Evolutionary conservation across 176 grass and related monocot species (phyloP), one percentile per base, ranked within the genome.

Genomic region (Eragrostis nindensis): DNA sequence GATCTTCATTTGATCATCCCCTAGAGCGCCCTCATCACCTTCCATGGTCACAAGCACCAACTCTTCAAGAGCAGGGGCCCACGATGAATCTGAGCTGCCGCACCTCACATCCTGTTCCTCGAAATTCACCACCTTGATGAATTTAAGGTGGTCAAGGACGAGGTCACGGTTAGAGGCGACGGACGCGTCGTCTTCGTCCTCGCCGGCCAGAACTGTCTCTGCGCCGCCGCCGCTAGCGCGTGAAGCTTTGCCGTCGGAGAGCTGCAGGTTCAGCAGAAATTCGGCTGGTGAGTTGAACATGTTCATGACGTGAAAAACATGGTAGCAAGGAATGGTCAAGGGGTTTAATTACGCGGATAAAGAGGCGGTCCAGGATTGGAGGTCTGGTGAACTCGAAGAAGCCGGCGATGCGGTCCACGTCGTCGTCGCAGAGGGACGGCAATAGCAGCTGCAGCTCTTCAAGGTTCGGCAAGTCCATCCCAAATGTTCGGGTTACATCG

Each of bases 361-460:
- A 85, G 64, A 94, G 74, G 75, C 83, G 83, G 49, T 89, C 77
- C 0, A 92, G 80, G 39, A 87, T 66, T 1, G 89, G 84, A 59
- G 80, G 41, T 0, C 32, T 15, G 13, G 24, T 76, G 27, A 73
- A 10, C 5, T 44, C 4, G 15, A 85, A 94, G 66, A 89, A 87
- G 55, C 10, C 3, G 17, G 47, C 8, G 63, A 89, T 18, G 61
- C 57, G 52, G 8, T 9, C 3, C 3, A 91, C 26, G 54, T 82
- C 70, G 0, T 79, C 45, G 12, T 71, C 80, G 3, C 38, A 73
- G 27, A 71, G 44, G 8, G 80, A 82, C 60, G 74, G 22, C 83
- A 94, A 52, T 11, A 87, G 48, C 67, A 91, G 52, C 82, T 89
- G 80, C 43, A 94, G 55, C 68, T 94, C 92, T 49, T 86, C 68